These are phyloP conservation scores for Leccinum subrobustum DNA, from an alignment of 1,284 basidiomycete genomes.

Conservation along the genomic window DNA sequence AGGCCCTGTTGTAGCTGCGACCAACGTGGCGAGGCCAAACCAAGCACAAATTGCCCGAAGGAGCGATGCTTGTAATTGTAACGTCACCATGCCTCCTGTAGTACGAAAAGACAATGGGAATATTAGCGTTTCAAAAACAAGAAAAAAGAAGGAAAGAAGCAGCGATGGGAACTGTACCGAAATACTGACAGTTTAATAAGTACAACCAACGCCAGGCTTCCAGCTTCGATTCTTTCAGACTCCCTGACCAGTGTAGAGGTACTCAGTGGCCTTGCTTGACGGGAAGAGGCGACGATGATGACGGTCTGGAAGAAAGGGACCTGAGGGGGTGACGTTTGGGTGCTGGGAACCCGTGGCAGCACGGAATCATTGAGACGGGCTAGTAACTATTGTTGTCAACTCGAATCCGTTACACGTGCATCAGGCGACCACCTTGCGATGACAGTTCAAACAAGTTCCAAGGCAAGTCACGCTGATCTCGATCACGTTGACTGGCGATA, in stretches of 20 bases:
- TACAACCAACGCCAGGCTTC: not conserved
- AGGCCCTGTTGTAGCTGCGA: constrained; percentile 14
- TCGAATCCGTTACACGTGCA: constrained; percentile 17
- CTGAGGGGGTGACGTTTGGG: not conserved
- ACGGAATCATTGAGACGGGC: not conserved
- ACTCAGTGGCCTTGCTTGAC: not conserved
- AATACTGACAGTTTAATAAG: not conserved
- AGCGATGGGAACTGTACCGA: constrained; percentile 1
- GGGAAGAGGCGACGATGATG: not conserved
- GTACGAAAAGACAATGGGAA: not conserved
- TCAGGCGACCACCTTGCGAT: not conserved
- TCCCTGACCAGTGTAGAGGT: not conserved
- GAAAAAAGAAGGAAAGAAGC: not conserved
- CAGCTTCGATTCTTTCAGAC: not conserved
- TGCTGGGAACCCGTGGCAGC: not conserved
- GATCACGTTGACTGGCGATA: not conserved
- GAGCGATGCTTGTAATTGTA: constrained; percentile 7
- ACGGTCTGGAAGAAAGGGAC: not conserved
- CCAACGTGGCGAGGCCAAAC: constrained; percentile 11
- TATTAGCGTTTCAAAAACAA: constrained; percentile 1
- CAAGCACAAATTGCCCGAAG: constrained; percentile 6
- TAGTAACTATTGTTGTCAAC: constrained; percentile 1
- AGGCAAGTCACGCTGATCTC: not conserved
- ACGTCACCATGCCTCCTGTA: constrained; percentile 10
- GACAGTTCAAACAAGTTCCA: not conserved